Evolutionary conservation across 371 early-diverging fungal genomes (phyloP).

Genomic region (Mucor plumbeus): DNA sequence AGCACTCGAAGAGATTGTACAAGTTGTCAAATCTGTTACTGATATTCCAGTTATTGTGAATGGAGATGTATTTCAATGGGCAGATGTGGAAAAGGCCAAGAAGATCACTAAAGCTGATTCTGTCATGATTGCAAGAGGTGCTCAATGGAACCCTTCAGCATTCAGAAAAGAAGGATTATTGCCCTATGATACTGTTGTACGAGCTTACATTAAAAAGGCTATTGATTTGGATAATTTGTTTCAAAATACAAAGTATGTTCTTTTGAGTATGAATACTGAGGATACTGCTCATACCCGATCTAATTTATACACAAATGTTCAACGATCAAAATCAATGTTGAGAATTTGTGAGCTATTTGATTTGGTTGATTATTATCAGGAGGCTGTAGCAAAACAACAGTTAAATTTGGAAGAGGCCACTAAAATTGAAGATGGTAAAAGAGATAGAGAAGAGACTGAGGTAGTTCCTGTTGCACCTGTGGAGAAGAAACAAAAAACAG

Average conservation of each 20-base stretch:
- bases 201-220: slow-evolving; percentile 71
- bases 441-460: slow-evolving; percentile 20
- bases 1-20: slow-evolving; percentile 72
- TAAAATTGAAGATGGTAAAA: slow-evolving; percentile 4
- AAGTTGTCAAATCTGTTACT: slow-evolving; percentile 49
- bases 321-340: slow-evolving; percentile 62
- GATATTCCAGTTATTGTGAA: slow-evolving; percentile 90
- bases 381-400: slow-evolving; percentile 34
- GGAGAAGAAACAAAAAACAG: slow-evolving; percentile 25
- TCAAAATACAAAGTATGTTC: slow-evolving; percentile 87
- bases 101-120: slow-evolving; percentile 62
- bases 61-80: slow-evolving; percentile 81
- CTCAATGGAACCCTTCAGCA: slow-evolving; percentile 82
- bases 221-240: slow-evolving; percentile 72
- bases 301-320: slow-evolving; percentile 49
- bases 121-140: slow-evolving; percentile 92
- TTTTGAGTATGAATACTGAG: slow-evolving; percentile 80
- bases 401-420: slow-evolving; percentile 21
- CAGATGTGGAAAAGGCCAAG: slow-evolving; percentile 66
- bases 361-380: slow-evolving; percentile 46
- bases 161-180: slow-evolving; percentile 74
- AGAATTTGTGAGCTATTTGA: slow-evolving; percentile 43
- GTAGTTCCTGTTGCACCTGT: not conserved
- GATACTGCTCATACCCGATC: slow-evolving; percentile 60
- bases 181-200: slow-evolving; percentile 58